Conservation (phyloP, 352 stramenopile genomes). For the Globisporangium okanoganense region DNA sequence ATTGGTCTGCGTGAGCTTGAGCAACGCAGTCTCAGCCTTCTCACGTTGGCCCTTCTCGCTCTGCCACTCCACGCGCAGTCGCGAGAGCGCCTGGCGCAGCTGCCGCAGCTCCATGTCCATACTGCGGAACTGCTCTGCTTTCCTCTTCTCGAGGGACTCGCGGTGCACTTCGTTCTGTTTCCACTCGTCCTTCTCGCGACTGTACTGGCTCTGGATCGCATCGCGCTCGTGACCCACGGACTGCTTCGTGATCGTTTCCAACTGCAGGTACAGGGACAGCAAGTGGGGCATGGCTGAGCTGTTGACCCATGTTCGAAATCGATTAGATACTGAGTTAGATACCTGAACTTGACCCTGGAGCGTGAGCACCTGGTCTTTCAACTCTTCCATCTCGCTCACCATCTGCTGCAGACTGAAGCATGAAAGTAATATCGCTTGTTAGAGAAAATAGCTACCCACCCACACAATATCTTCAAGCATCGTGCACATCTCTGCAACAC, state of each 20-base stretch:
- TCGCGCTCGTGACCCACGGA: conserved; percentile 43
- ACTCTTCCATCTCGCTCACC: conserved; percentile 30
- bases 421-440: background rate
- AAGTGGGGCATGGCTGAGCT: background rate
- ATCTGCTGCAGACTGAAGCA: conserved; percentile 22
- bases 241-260: conserved; percentile 46
- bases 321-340: background rate
- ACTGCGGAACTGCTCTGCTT: conserved; percentile 39
- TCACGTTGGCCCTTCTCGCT: conserved; percentile 39
- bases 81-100: conserved; percentile 32
- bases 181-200: conserved; percentile 39
- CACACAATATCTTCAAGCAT: background rate
- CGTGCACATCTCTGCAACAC: background rate
- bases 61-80: conserved; percentile 44
- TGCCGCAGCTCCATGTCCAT: conserved; percentile 55
- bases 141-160: conserved; percentile 25
- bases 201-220: conserved; percentile 31
- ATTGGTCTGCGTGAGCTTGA: conserved; percentile 27
- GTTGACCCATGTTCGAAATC: background rate
- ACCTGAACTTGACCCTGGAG: conserved; percentile 53
- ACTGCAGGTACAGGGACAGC: conserved; percentile 15
- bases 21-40: conserved; percentile 32
- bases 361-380: conserved; percentile 33
- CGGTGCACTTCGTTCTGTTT: conserved; percentile 25
- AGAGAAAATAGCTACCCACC: background rate